Conservation (phyloP, 2,329 filamentous ascomycete genomes). For the Davidsoniella neocaledoniae region DNA sequence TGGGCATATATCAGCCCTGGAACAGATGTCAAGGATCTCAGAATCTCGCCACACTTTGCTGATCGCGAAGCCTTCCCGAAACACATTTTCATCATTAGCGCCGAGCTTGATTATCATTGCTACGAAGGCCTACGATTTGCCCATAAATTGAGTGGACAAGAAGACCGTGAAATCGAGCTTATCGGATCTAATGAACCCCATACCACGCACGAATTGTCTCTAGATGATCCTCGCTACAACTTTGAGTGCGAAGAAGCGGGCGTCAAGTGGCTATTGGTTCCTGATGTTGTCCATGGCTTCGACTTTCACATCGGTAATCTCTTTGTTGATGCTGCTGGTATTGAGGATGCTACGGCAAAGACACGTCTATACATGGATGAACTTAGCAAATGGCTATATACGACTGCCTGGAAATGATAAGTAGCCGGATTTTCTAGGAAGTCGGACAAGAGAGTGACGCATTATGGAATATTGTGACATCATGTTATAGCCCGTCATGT, state of each 20-base stretch:
- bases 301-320: constrained; percentile 19
- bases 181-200: constrained; percentile 13
- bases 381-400: constrained; percentile 19
- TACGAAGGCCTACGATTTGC: constrained; percentile 14
- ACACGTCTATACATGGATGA: constrained; percentile 18
- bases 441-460: too few relatives aligned
- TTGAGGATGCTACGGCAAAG: constrained; percentile 19
- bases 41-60: constrained; percentile 22
- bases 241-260: constrained; percentile 19
- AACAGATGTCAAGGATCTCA: constrained; percentile 19
- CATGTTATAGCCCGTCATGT: too few relatives aligned
- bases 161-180: background rate
- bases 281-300: constrained; percentile 26
- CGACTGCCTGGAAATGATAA: too few relatives aligned
- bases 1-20: constrained; percentile 21
- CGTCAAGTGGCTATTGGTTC: constrained; percentile 26
- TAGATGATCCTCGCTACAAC: constrained; percentile 21
- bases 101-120: constrained; percentile 23
- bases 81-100: constrained; percentile 22
- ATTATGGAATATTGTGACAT: too few relatives aligned
- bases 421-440: too few relatives aligned
- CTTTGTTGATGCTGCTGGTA: constrained; percentile 18
- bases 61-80: constrained; percentile 18
- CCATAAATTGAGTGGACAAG: constrained; percentile 14
- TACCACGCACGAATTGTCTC: constrained; percentile 14